These are phyloP conservation scores for Porphyrellus cyaneotinctus DNA, from an alignment of 768 basidiomycete species.

Conservation along the genomic window DNA sequence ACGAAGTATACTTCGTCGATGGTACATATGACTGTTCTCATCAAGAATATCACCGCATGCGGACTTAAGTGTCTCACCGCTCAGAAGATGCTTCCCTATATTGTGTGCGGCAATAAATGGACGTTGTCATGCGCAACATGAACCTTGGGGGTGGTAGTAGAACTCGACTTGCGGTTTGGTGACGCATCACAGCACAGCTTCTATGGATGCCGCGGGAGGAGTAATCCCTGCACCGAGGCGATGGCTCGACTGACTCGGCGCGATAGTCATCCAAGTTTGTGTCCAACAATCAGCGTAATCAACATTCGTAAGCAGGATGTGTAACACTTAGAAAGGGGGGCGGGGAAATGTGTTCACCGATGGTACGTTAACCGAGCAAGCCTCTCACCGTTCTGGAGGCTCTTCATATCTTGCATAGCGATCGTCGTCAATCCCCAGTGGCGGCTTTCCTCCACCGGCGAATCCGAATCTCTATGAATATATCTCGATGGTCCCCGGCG, in stretches of 20 bases:
- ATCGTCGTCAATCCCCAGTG: conserved; percentile 10
- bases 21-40: not conserved
- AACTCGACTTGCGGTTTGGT: not conserved
- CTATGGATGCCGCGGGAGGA: not conserved
- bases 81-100: conserved; percentile 1
- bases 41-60: conserved; percentile 4
- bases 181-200: not conserved
- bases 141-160: not conserved
- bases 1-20: not conserved
- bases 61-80: conserved; percentile 8
- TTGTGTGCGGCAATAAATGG: conserved; percentile 13
- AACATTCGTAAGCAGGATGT: conserved; percentile 7
- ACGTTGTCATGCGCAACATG: not conserved
- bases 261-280: not conserved
- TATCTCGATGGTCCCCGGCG: conserved; percentile 4
- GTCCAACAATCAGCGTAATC: conserved; percentile 6
- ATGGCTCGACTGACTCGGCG: conserved; percentile 6
- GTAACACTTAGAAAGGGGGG: conserved; percentile 1
- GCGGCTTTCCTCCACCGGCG: conserved; percentile 1
- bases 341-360: not conserved
- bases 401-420: conserved; percentile 7
- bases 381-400: not conserved
- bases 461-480: conserved; percentile 4
- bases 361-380: not conserved
- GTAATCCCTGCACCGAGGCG: conserved; percentile 4